Conservation (phyloP, 495 filamentous ascomycete species). For the Bacidia rubella region DNA sequence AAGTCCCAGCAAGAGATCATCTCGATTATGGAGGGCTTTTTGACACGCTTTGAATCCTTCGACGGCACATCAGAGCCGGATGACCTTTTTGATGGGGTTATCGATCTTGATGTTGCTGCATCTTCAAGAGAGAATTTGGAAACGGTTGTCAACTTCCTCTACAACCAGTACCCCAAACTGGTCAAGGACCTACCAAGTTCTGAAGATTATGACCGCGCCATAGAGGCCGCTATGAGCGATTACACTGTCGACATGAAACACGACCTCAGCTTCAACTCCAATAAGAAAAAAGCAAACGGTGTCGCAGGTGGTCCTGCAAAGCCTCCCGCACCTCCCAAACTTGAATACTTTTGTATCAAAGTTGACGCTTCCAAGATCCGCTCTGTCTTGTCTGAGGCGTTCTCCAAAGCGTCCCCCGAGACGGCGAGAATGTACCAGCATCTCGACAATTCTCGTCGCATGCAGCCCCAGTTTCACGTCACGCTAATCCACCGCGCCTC, state of each 20-base stretch:
- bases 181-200: slow-evolving; percentile 54
- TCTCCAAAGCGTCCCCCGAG: slow-evolving; percentile 33
- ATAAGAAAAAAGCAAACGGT: slow-evolving; percentile 29
- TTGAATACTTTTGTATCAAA: slow-evolving; percentile 75
- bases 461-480: slow-evolving; percentile 83
- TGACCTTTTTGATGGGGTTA: slow-evolving; percentile 61
- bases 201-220: slow-evolving; percentile 69
- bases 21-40: slow-evolving; percentile 91
- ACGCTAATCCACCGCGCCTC: slow-evolving; percentile 75
- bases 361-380: slow-evolving; percentile 45
- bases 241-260: slow-evolving; percentile 67
- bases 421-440: slow-evolving; percentile 57
- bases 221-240: slow-evolving; percentile 58
- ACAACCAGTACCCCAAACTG: slow-evolving; percentile 59
- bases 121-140: slow-evolving; percentile 80
- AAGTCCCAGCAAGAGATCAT: slow-evolving; percentile 54
- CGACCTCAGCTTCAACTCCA: slow-evolving; percentile 41
- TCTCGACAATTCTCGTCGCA: slow-evolving; percentile 54
- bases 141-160: slow-evolving; percentile 54
- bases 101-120: slow-evolving; percentile 65
- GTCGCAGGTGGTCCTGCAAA: slow-evolving; percentile 16
- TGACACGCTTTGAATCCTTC: slow-evolving; percentile 67
- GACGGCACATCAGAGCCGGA: slow-evolving; percentile 54
- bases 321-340: slow-evolving; percentile 31
- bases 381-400: slow-evolving; percentile 51